These are phyloP conservation scores for Neoboletus magnificus DNA, from an alignment of 768 basidiomycete genomes.

Conservation along the genomic window DNA sequence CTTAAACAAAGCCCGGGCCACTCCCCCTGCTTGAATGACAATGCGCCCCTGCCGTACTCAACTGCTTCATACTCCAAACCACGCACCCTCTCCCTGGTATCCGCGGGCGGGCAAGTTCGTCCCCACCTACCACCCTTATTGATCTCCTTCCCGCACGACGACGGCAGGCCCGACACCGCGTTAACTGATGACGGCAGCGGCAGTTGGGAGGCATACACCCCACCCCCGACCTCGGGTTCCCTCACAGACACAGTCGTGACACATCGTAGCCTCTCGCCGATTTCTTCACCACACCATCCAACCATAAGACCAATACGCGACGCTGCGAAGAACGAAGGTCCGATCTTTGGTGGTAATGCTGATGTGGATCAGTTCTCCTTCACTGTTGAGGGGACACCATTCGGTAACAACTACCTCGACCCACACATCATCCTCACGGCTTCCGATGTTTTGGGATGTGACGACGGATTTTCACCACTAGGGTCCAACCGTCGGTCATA, in stretches of 20 bases:
- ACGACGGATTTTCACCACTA: constrained; percentile 43
- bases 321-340: constrained; percentile 29
- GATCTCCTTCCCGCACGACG: constrained; percentile 38
- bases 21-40: constrained; percentile 25
- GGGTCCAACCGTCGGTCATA: constrained; percentile 40
- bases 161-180: constrained; percentile 53
- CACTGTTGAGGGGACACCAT: constrained; percentile 33
- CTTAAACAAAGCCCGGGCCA: constrained; percentile 28
- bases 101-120: constrained; percentile 39
- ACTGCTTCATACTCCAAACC: constrained; percentile 5
- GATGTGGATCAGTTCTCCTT: constrained; percentile 56
- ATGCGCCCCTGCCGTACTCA: constrained; percentile 16
- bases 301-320: constrained; percentile 39
- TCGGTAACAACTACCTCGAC: constrained; percentile 29
- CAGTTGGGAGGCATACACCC: constrained; percentile 62
- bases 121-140: constrained; percentile 47
- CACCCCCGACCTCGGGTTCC: constrained; percentile 56
- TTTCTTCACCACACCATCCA: constrained; percentile 16
- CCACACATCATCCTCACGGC: constrained; percentile 31
- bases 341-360: constrained; percentile 44
- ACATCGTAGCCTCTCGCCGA: constrained; percentile 37
- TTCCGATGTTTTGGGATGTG: constrained; percentile 32
- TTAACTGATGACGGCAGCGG: constrained; percentile 47
- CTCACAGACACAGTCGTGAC: constrained; percentile 42
- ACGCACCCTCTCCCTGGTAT: constrained; percentile 29